Evolutionary conservation across 495 filamentous ascomycete genomes (phyloP), one percentile per base, ranked within the genome.

Genomic region (Penicillium roqueforti): DNA sequence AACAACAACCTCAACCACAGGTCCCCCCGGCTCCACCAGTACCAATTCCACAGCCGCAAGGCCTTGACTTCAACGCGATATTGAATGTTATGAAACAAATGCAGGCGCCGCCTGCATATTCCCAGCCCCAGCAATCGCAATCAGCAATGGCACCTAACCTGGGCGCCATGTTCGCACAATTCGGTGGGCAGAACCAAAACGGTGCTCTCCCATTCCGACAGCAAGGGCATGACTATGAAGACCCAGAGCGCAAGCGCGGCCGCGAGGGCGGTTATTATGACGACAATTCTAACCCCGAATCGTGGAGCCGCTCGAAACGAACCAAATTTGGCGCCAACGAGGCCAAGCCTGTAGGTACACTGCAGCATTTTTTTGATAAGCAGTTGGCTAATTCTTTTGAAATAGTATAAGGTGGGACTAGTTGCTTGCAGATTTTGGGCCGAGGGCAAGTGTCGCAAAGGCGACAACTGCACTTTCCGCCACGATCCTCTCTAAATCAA

Each of bases 401-500:
- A 48, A 59, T 37, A 73, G 66, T 73, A 73, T 45, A 74, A 73
- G 56, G 68, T 63, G 43, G 70, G 70, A 45, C 56, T 70, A 28
- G 74, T 80, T 45, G 78, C 87, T 14, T 96, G 91, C 70, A 81
- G 78, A 44, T 95, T 90, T 69, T 96, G 79, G 76, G 74, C 79
- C 6, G 80, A 87, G 52, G 90, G 90, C 14, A 85, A 85, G 66
- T 96, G 91, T 70, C 76, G 78, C 16, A 93, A 95, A 68, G 91
- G 91, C 4, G 86, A 87, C 16, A 85, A 86, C 31, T 96, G 91
- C 67, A 93, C 88, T 1, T 96, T 83, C 70, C 77, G 87, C 40
- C 91, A 96, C 20, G 75, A 78, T 54, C 11, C 46, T 11, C 46
- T 51, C 8, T 51, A 37, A 47, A 23, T n/a, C 26, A 14, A 9